Evolutionary conservation across 2,329 filamentous ascomycete genomes (phyloP), one percentile per base, ranked within the genome.

Genomic region (Gremmenia infestans): DNA sequence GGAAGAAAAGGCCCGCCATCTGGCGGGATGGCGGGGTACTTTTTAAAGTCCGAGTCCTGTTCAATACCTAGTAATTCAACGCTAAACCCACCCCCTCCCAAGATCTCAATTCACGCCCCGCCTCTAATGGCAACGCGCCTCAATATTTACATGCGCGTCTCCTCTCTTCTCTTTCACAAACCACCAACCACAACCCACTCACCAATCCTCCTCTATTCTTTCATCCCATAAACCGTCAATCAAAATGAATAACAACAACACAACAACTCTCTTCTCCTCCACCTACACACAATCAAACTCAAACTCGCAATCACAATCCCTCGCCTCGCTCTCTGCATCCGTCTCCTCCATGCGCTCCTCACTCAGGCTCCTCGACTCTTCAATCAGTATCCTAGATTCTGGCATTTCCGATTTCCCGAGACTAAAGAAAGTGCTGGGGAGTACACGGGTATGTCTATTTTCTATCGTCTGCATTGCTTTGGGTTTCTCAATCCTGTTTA

Each of bases 301-400:
- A 9, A 6, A 37, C n/a, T 17, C 28, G 5, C 55, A 57, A 50
- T 53, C 50, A 8, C 50, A 53, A 53, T 36, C 55, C 28, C 28
- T 68, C 22, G 48, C 60, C 52, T 67, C 71, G 11, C 70, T 74
- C 28, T 63, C 68, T 7, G 64, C 64, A 50, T 73, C 70, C 42
- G 69, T 73, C 35, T 63, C 69, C 53, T 72, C 72, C 23, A 68
- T 74, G 35, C 69, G 70, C 40, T 69, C 67, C 53, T 72, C 69
- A 9, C 70, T 71, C n/a, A 63, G 66, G 4, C 70, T 73, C 15
- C 71, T 74, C 48, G 69, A 72, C 47, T 63, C 64, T 28, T 65
- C 66, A 15, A 70, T 71, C 56, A 59, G 53, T 2, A 65, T 64
- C 32, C 58, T 65, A 36, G 61, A 63, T 42, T 45, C 60, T 1